Evolutionary conservation across 78 protist genomes (phyloP).

Genomic region (Dictyostelium citrinum): DNA sequence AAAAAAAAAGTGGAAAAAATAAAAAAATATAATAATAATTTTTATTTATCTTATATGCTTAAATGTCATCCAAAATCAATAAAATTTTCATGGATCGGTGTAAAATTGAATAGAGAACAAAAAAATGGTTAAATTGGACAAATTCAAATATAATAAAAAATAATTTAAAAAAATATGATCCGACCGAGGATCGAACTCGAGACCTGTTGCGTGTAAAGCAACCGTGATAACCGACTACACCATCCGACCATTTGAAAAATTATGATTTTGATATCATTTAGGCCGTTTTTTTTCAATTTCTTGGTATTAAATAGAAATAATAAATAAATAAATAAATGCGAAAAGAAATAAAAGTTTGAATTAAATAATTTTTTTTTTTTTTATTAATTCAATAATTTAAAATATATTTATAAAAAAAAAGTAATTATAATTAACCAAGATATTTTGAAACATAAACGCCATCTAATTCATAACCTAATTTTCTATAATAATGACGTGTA

Average conservation of each 20-base stretch:
- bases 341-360: too few species aligned
- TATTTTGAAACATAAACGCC: constrained; percentile 91
- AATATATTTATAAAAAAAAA: neutral
- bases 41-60: too few species aligned
- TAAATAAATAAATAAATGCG: too few species aligned
- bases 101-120: neutral
- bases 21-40: too few species aligned
- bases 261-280: too few species aligned
- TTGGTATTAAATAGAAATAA: too few species aligned
- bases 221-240: constrained; percentile 17
- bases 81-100: neutral
- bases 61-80: neutral
- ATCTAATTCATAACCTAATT: constrained; percentile 94
- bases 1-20: too few species aligned
- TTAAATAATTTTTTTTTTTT: too few species aligned
- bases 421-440: neutral
- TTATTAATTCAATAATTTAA: too few species aligned
- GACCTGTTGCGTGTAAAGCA: constrained; percentile 17
- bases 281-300: too few species aligned
- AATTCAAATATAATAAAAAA: neutral
- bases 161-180: neutral
- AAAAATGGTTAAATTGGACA: too few species aligned
- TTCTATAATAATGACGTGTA: constrained; percentile 95
- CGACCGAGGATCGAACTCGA: constrained; percentile 19
- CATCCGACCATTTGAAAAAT: neutral